phyloP scores from a whole-genome alignment of 2,329 filamentous ascomycete genomes.

The Cyanodermella asteris region DNA sequence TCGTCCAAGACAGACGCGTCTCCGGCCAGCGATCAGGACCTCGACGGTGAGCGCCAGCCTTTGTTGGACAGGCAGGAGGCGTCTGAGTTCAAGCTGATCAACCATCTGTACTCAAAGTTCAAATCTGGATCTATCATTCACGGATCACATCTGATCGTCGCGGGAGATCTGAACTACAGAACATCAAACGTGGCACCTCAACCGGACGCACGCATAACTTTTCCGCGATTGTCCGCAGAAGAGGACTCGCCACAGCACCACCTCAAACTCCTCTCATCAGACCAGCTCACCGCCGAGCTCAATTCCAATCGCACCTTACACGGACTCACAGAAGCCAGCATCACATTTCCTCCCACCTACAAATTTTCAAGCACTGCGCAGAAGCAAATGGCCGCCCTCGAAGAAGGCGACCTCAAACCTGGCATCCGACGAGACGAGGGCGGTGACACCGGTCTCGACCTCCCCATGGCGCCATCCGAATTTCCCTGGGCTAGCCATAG shows the following conservation, averaged over 20 bases:
- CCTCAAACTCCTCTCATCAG: constrained; percentile 42
- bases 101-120: constrained; percentile 46
- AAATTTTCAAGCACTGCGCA: constrained; percentile 44
- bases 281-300: constrained; percentile 61
- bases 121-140: no score
- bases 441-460: no score
- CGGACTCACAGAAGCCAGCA: constrained; percentile 49
- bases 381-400: constrained; percentile 15
- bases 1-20: constrained; percentile 3
- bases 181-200: constrained; percentile 47
- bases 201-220: constrained; percentile 30
- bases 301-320: constrained; percentile 50
- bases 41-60: constrained; percentile 13
- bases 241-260: constrained; percentile 37
- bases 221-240: constrained; percentile 38
- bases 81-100: constrained; percentile 20
- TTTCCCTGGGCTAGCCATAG: constrained; percentile 65
- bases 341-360: constrained; percentile 80
- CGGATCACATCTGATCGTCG: constrained; percentile 68
- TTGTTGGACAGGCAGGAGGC: constrained; percentile 18
- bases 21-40: constrained; percentile 9
- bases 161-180: constrained; percentile 88
- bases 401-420: constrained; percentile 15
- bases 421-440: no score
- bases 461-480: constrained; percentile 15